Conservation (phyloP, 805 yeast genomes). For the Candida schatavii region DNA sequence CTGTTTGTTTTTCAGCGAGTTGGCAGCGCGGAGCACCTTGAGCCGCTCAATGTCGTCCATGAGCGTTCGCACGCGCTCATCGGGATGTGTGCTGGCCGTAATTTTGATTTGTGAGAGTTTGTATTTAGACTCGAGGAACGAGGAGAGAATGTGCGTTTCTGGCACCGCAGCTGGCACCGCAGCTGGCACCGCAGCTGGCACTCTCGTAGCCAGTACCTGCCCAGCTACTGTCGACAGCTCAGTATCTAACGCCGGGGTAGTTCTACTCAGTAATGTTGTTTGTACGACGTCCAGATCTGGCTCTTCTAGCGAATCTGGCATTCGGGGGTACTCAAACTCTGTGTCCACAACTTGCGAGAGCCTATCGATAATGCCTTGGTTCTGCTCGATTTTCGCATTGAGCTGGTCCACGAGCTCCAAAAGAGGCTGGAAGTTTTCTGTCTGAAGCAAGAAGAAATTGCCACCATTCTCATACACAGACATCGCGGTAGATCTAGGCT, state of each 20-base stretch:
- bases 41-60: constrained; percentile 27
- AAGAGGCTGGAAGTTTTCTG: constrained; percentile 34
- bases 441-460: constrained; percentile 19
- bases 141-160: constrained; percentile 13
- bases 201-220: neutral
- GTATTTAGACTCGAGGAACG: constrained; percentile 25
- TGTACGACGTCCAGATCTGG: too few relatives aligned
- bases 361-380: constrained; percentile 21
- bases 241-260: neutral
- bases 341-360: constrained; percentile 22
- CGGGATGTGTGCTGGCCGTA: constrained; percentile 11
- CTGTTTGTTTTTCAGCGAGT: constrained; percentile 20
- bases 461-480: constrained; percentile 3
- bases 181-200: neutral
- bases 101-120: constrained; percentile 16
- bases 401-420: constrained; percentile 20
- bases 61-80: constrained; percentile 9
- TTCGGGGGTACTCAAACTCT: constrained; percentile 11
- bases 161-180: neutral
- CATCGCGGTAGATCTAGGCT: too few relatives aligned
- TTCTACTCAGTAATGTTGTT: too few relatives aligned
- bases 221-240: neutral
- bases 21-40: constrained; percentile 15
- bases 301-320: neutral
- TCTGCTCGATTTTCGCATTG: constrained; percentile 19